phyloP scores from a whole-genome alignment of 495 filamentous ascomycete species.

The Neurospora sp. region DNA sequence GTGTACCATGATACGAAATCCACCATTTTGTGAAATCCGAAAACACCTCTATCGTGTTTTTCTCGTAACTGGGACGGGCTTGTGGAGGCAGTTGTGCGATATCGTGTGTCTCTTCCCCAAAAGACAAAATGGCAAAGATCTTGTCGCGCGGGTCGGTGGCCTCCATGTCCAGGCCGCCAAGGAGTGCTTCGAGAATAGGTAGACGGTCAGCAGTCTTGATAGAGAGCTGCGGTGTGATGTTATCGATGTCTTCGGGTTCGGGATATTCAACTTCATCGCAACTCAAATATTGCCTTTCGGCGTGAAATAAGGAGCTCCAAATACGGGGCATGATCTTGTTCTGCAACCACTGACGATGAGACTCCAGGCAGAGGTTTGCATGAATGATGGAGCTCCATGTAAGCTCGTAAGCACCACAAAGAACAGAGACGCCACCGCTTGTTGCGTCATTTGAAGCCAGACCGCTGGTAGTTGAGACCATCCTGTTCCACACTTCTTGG shows the following conservation, averaged over 20 bases:
- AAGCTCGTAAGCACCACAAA: neutral
- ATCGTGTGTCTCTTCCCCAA: conserved; percentile 2
- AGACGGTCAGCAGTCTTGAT: neutral
- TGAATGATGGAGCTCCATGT: neutral
- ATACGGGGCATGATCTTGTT: neutral
- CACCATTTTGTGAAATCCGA: conserved; percentile 6
- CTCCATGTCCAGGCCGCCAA: conserved; percentile 1
- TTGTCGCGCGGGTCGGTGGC: conserved; percentile 6
- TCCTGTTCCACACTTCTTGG: neutral
- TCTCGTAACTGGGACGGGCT: conserved; percentile 3
- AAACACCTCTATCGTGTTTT: neutral
- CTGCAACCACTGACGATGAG: neutral
- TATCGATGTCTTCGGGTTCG: neutral
- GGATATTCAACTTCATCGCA: neutral
- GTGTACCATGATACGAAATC: neutral
- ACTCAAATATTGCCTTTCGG: neutral
- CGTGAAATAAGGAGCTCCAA: neutral
- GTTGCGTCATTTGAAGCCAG: neutral
- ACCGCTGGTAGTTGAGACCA: neutral
- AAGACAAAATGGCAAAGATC: conserved; percentile 2
- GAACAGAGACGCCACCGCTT: neutral
- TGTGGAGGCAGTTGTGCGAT: neutral
- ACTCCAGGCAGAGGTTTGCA: neutral
- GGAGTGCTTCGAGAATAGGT: conserved; percentile 1
- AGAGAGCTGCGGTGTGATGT: neutral